These are phyloP conservation scores for Lactarius vividus DNA, from an alignment of 768 basidiomycete species.

Conservation along the genomic window DNA sequence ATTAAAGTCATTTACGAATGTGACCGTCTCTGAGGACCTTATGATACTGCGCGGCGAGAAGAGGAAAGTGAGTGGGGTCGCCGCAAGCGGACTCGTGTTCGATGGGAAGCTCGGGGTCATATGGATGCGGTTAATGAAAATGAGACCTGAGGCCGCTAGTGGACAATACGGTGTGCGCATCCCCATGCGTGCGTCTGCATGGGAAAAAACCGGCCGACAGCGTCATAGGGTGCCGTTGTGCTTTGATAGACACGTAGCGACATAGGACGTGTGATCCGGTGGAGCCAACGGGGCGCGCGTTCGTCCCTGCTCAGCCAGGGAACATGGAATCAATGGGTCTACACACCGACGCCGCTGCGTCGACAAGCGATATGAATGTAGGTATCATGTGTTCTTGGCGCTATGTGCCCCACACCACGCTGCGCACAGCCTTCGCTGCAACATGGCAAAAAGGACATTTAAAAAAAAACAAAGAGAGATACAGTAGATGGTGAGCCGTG, in stretches of 20 bases:
- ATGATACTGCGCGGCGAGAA: not conserved
- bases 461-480: not conserved
- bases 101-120: not conserved
- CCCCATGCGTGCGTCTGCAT: not conserved
- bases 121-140: not conserved
- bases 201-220: not conserved
- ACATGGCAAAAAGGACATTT: not conserved
- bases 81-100: not conserved
- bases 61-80: not conserved
- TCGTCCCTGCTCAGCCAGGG: constrained; percentile 1
- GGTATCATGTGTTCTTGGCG: not conserved
- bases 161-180: not conserved
- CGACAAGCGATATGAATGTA: constrained; percentile 3
- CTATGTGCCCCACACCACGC: not conserved
- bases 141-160: not conserved
- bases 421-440: not conserved
- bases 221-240: constrained; percentile 4
- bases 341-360: not conserved
- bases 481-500: not conserved
- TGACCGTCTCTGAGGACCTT: not conserved
- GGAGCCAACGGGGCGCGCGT: constrained; percentile 3
- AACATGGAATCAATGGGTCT: not conserved
- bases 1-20: not conserved
- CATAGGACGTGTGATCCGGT: constrained; percentile 6
- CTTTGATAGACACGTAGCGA: constrained; percentile 1